Conservation (phyloP, 116 monocot genomes). For the Trichopus zeylanicus region DNA sequence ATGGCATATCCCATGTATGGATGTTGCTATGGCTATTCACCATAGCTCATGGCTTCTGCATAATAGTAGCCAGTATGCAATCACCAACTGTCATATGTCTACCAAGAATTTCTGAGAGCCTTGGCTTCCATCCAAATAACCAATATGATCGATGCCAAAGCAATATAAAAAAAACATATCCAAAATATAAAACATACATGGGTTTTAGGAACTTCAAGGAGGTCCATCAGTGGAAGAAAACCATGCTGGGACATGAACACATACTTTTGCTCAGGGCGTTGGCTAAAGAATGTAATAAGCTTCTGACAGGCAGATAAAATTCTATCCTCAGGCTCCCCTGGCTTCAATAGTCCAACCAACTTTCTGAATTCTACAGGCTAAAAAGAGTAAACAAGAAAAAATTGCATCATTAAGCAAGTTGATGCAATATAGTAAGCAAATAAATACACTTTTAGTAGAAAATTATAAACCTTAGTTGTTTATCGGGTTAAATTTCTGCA, state of each 20-base stretch:
- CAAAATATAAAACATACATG: conserved; percentile 37
- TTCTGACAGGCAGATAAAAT: conserved; percentile 90
- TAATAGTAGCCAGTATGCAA: no score
- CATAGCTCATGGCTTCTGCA: no score
- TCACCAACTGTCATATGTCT: no score
- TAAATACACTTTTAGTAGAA: not conserved
- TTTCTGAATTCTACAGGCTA: conserved; percentile 89
- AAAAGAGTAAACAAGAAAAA: conserved; percentile 3
- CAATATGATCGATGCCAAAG: not conserved
- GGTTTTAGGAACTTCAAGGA: conserved; percentile 79
- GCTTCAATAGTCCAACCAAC: conserved; percentile 71
- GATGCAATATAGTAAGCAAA: not conserved
- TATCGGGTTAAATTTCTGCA: no score
- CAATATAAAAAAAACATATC: not conserved
- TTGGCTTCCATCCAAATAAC: no score
- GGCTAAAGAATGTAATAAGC: conserved; percentile 62
- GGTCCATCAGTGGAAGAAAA: conserved; percentile 78
- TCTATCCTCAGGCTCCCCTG: conserved; percentile 74
- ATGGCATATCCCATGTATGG: no score
- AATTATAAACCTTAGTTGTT: not conserved
- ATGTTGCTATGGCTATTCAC: no score
- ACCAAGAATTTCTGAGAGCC: no score
- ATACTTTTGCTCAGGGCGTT: conserved; percentile 84
- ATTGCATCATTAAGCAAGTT: not conserved
- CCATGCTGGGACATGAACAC: conserved; percentile 80